Percentiles rank a stretch among this genome's conserved stretches.
Evolutionary conservation across 768 basidiomycete species (phyloP).

Genomic region (Arthromyces matolae): DNA sequence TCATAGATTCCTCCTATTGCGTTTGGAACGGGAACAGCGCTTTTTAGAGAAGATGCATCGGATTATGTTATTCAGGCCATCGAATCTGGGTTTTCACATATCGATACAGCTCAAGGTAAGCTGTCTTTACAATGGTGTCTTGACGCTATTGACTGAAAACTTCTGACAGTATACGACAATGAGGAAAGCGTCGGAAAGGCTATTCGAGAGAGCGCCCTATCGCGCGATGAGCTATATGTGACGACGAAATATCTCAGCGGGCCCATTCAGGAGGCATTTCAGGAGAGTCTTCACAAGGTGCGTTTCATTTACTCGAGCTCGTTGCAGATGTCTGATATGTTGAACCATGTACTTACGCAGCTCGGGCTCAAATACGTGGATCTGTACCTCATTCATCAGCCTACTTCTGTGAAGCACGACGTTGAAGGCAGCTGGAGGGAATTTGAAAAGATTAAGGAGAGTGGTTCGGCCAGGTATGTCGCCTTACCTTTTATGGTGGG

Average conservation of each 20-base stretch:
- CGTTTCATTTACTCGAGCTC: constrained; percentile 5
- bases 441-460: constrained; percentile 51
- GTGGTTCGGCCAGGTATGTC: constrained; percentile 38
- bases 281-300: constrained; percentile 49
- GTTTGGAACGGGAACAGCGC: constrained; percentile 14
- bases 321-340: not conserved
- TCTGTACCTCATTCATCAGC: constrained; percentile 66
- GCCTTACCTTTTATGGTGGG: not conserved
- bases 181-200: constrained; percentile 37
- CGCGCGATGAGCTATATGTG: constrained; percentile 43
- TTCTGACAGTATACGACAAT: constrained; percentile 33
- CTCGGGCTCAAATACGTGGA: constrained; percentile 60
- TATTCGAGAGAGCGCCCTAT: constrained; percentile 44
- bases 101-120: constrained; percentile 24
- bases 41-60: constrained; percentile 6
- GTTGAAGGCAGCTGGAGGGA: constrained; percentile 47
- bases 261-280: constrained; percentile 37
- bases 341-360: constrained; percentile 29
- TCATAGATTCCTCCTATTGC: constrained; percentile 17
- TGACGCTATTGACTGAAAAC: not conserved
- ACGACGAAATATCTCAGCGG: constrained; percentile 53
- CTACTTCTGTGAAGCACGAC: constrained; percentile 28
- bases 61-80: constrained; percentile 13
- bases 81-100: constrained; percentile 16
- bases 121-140: constrained; percentile 9